phyloP scores from a whole-genome alignment of 1,284 basidiomycete genomes.

The Trichosporon coremiiforme region DNA sequence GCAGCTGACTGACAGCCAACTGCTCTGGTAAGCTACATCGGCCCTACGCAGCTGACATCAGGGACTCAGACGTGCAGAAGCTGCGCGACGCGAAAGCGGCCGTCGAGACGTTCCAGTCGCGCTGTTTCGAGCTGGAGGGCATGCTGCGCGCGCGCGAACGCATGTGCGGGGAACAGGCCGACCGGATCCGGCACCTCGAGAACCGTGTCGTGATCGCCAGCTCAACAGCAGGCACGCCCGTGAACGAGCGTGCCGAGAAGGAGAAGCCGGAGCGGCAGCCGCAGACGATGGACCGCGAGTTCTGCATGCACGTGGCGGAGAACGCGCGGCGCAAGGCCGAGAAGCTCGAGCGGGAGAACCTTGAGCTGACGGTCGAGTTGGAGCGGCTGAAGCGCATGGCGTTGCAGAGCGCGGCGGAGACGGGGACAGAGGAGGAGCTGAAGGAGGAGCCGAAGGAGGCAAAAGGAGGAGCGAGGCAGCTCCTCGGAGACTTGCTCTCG shows the following conservation, averaged over 20 bases:
- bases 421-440: background rate
- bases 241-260: conserved; percentile 27
- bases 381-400: conserved; percentile 28
- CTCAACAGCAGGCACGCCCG: background rate
- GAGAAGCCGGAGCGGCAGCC: conserved; percentile 32
- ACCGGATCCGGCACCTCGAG: conserved; percentile 29
- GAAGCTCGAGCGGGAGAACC: conserved; percentile 44
- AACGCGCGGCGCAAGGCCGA: conserved; percentile 35
- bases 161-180: conserved; percentile 32
- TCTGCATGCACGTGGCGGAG: conserved; percentile 35
- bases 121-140: conserved; percentile 37
- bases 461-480: background rate
- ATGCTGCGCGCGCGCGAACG: conserved; percentile 38
- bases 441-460: background rate
- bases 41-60: conserved; percentile 22
- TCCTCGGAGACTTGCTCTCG: conserved; percentile 14
- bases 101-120: conserved; percentile 27
- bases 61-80: conserved; percentile 41
- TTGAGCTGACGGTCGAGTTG: conserved; percentile 34
- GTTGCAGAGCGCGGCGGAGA: conserved; percentile 8
- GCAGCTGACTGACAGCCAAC: conserved; percentile 46
- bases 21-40: conserved; percentile 43
- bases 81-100: conserved; percentile 38
- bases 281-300: background rate
- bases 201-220: conserved; percentile 7